Base-by-base conservation (phyloP, 176 grass and related monocot genomes). In the Raddia guianensis region DNA sequence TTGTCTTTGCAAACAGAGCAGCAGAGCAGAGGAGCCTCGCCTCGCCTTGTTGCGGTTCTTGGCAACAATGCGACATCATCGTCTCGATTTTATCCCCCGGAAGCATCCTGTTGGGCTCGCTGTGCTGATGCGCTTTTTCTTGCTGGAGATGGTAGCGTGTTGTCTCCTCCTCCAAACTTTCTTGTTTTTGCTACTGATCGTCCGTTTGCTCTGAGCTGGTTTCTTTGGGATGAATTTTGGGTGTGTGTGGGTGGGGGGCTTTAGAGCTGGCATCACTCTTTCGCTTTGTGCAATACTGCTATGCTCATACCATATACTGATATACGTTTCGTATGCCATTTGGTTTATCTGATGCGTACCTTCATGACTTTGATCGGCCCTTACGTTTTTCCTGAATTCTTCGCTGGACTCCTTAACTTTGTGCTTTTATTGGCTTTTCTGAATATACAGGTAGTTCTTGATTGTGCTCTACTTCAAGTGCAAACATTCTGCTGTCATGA, bases 111-210 rank as follows among this genome's bases (percentile, higher is more conserved):
- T 70, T 19, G 6, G 3, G 2, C 54, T 4, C 50, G 68, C 10
- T 52, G 11, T 52, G 37, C 37, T 40, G 9, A 51, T 18, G 32
- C 5, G 12, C 9, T 60, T 76, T 60, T 76, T 68, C 45, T 78
- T 77, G 48, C 67, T 54, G 66, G 46, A 34, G 59, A 79, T 19
- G 47, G 66, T 5, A 74, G 52, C 12, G 11, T 66, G 5, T 49
- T 27, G 12, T 49, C 6, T 32, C n/a, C 6, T 44, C 15, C 3
- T 56, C 1, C n/a, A 20, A 14, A 27, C 27, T 27, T 27, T 27
- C 27, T 27, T 27, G 0, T 16, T n/a, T 58, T 56, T 80, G 0
- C 9, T 10, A 58, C 18, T 20, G 13, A 58, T 19, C 55, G 3
- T 55, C 0, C 15, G 40, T 70, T 15, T 48, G 9, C 6, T 49